Percentiles rank a stretch among this genome's conserved stretches.
phyloP scores from a whole-genome alignment of 2,329 filamentous ascomycete genomes.

The Scedosporium minutisporum region DNA sequence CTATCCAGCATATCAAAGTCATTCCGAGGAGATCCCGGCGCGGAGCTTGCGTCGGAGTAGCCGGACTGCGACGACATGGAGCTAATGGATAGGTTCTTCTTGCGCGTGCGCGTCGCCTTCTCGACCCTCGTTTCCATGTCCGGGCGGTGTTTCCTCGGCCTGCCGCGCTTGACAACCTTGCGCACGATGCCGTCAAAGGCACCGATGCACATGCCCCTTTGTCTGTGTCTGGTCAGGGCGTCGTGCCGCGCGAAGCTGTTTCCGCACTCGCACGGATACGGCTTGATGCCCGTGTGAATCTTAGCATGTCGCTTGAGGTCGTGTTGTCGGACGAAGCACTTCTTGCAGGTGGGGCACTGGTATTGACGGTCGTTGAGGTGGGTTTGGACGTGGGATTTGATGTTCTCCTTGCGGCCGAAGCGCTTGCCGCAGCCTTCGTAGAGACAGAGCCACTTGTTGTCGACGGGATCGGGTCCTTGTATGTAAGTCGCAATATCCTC shows the following conservation, averaged over 20 bases:
- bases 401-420: constrained; percentile 97
- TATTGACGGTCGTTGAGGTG: constrained; percentile 95
- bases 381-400: constrained; percentile 96
- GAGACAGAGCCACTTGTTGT: constrained; percentile 72
- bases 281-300: constrained; percentile 93
- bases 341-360: constrained; percentile 83
- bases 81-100: constrained; percentile 40
- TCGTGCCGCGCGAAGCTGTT: constrained; percentile 94
- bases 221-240: constrained; percentile 84
- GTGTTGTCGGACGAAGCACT: constrained; percentile 94
- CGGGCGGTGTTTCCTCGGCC: constrained; percentile 52
- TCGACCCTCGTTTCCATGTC: constrained; percentile 46
- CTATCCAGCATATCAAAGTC: constrained; percentile 35
- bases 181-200: constrained; percentile 72
- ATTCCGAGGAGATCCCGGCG: constrained; percentile 39
- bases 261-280: constrained; percentile 87
- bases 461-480: constrained; percentile 58
- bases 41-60: constrained; percentile 46
- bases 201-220: constrained; percentile 92
- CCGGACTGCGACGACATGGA: constrained; percentile 43
- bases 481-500: constrained; percentile 77
- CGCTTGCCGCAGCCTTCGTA: constrained; percentile 73
- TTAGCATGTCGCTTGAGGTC: constrained; percentile 96
- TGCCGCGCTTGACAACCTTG: constrained; percentile 52
- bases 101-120: constrained; percentile 41